Base-by-base conservation (phyloP, 805 yeast species). In the Yarrowia keelungensis region DNA sequence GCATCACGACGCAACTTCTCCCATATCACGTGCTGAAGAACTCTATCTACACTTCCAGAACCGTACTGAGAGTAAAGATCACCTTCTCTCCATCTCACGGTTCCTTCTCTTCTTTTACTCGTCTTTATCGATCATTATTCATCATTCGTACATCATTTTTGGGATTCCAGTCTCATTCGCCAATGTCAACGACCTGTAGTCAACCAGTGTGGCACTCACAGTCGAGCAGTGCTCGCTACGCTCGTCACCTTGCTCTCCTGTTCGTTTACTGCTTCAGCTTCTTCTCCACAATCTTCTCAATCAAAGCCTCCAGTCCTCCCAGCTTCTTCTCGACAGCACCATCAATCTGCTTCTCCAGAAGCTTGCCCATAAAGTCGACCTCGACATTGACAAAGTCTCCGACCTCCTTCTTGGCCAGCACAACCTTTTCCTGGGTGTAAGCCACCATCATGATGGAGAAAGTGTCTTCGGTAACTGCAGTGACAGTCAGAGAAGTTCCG, bases 351-450 rank as follows among this genome's bases (percentile, higher is more conserved):
- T 91, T 88, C 75, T 91, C 97, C 69, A 94, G 86, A 70, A 92
- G 83, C 79, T 95, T 95, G 19, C 98, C 99, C 47, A 94, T 90
- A 65, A 94, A 81, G 78, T 95, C 99, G 41, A 95, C 99, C 79
- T 95, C 99, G 61, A 95, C 87, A 74, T 95, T 95, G 36, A 95
- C 96, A 16, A 75, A 72, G 47, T 84, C 89, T 0, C 91, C 93
- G 4, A 85, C 74, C 10, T 77, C 71, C 75, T 91, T 93, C 69
- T 75, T 73, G 8, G 97, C 89, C 79, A 92, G 79, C 1, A 89
- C 81, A 26, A 95, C 97, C 76, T 86, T 87, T 14, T 82, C 84
- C 78, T 95, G 98, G 0, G 98, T 92, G 76, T 93, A 93, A 49
- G 91, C 89, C 69, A 95, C 90, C 89, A 95, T 88, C 89, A 93